Evolutionary conservation across 176 grass and related monocot species (phyloP), one percentile per base, ranked within the genome.

Genomic region (Coix lacrymajobi): DNA sequence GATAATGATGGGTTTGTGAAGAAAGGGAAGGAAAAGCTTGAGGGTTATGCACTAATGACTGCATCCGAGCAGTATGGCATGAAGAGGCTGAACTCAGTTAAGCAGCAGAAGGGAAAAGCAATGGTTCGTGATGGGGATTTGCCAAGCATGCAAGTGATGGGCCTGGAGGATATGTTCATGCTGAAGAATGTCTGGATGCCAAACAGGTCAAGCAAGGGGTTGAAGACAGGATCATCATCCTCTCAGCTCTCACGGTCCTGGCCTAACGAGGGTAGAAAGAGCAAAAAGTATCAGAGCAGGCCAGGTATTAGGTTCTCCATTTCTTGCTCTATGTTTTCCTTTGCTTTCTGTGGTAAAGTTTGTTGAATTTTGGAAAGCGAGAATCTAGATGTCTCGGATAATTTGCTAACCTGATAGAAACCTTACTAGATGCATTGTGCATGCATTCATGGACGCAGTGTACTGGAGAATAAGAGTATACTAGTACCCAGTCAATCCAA

Each of bases 51-150:
- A 39, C 22, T 97, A 54, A 94, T 94, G 92, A 64, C 76, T 79
- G 90, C 81, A 40, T 97, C 92, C 11, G 88, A 83, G 71, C 78
- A 83, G 81, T 94, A 94, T 37, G 92, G 95, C 24, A 97, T 94
- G 90, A 94, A 92, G 90, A 85, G 69, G 65, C 75, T 72, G 14
- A 91, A 81, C 67, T 91, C 72, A 5, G 7, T 73, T 38, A 69
- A 73, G 3, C 63, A 28, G 38, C 16, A 49, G 9, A 94, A 94
- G 41, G 86, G 63, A 48, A 91, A 83, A 24, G 66, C 44, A n/a
- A 62, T 24, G 7, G 75, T n/a, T 20, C 66, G 15, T 83, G 75
- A 70, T 10, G 45, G 70, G 26, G 88, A 62, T 7, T 38, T 88
- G 8, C 48, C 73, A 25, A 89, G 90, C 58, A 80, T 89, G 61